phyloP scores from a whole-genome alignment of 129 eudicot genomes.

The Chrysanthemum makinoi region DNA sequence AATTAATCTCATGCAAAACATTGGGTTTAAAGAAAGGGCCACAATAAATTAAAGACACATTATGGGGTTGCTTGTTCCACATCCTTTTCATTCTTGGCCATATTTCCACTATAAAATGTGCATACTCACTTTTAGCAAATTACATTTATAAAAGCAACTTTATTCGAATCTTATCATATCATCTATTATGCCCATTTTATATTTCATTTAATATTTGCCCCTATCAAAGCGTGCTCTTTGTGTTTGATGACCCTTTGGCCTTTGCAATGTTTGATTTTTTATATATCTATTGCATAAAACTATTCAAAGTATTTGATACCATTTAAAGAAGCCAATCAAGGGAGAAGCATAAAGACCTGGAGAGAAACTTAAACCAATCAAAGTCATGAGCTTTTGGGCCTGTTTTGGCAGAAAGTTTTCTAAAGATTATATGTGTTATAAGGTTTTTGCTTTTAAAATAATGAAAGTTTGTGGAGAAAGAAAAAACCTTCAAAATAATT shows the following conservation, averaged over 20 bases:
- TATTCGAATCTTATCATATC: slow-evolving; percentile 15
- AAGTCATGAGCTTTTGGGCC: too few species aligned
- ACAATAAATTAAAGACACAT: not conserved
- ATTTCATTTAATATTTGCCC: not conserved
- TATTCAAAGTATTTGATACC: not conserved
- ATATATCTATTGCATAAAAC: not conserved
- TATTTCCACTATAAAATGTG: slow-evolving; percentile 15
- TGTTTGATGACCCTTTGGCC: not conserved
- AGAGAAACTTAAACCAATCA: too few species aligned
- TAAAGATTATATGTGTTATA: too few species aligned
- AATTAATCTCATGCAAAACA: not conserved
- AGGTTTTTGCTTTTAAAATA: too few species aligned
- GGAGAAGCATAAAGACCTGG: too few species aligned
- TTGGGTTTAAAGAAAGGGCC: not conserved
- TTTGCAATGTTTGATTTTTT: not conserved
- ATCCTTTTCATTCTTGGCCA: slow-evolving; percentile 22
- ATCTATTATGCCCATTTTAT: not conserved
- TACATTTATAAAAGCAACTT: slow-evolving; percentile 8
- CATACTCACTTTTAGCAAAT: not conserved
- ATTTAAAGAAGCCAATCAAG: not conserved
- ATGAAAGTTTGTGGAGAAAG: too few species aligned
- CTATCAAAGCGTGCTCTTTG: not conserved
- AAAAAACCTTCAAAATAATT: too few species aligned
- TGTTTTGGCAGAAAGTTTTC: too few species aligned
- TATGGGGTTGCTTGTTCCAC: slow-evolving; percentile 11